Conservation (phyloP, 345 rosid species). For the Dipteronia dyeriana region DNA sequence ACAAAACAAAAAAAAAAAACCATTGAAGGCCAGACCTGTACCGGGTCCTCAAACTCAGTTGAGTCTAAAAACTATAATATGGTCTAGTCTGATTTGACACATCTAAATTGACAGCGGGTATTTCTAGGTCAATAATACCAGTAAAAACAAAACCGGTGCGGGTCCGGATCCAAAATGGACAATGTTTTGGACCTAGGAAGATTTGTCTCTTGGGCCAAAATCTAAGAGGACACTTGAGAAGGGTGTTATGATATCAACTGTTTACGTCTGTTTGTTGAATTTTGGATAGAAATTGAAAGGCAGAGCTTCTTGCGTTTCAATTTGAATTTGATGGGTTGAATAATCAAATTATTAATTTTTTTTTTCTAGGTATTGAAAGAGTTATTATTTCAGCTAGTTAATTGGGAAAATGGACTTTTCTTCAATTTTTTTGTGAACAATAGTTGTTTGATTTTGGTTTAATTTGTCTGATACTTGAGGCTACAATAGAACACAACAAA, state of each 20-base stretch:
- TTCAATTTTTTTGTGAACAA: constrained; percentile 16
- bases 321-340: neutral
- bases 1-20: no score
- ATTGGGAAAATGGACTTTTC: constrained; percentile 21
- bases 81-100: no score
- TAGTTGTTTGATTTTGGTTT: neutral
- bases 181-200: neutral
- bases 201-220: constrained; percentile 9
- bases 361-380: neutral
- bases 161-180: neutral
- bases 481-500: constrained; percentile 14
- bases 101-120: no score
- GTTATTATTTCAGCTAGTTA: neutral
- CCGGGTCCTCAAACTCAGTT: no score
- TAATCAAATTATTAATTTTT: neutral
- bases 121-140: no score
- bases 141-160: neutral
- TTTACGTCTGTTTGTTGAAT: constrained; percentile 20
- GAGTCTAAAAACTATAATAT: no score
- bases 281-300: constrained; percentile 27
- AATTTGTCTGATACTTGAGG: constrained; percentile 6
- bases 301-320: constrained; percentile 21
- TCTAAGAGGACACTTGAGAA: constrained; percentile 4
- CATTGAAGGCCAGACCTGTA: no score
- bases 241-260: neutral